These are phyloP conservation scores for Diaporthe sp. DNA, from an alignment of 2,329 filamentous ascomycete genomes.

Conservation along the genomic window DNA sequence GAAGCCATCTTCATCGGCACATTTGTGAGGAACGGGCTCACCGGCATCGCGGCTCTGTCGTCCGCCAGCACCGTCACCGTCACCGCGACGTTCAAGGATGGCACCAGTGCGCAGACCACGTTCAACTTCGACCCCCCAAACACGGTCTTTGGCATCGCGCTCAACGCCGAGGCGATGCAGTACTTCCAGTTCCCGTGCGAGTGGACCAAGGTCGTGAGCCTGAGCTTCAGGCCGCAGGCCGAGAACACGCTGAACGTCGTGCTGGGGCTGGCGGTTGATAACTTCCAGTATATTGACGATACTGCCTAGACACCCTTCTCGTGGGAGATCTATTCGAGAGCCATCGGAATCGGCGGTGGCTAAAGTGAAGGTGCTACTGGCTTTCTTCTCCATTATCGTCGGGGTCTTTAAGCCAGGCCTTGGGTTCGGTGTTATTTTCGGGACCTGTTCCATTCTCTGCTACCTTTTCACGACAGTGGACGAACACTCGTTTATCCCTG, in stretches of 20 bases:
- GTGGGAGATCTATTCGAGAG: too few relatives aligned
- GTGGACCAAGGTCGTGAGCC: rapidly evolving
- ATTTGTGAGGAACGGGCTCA: too few relatives aligned
- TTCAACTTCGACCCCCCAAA: neutral
- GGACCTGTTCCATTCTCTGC: neutral
- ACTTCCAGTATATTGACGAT: neutral
- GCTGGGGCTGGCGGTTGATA: neutral
- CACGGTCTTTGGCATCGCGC: neutral
- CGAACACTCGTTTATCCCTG: neutral
- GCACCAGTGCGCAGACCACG: neutral
- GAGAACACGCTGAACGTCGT: neutral
- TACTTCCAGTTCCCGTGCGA: neutral
- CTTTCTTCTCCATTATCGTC: too few relatives aligned
- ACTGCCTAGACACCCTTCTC: neutral
- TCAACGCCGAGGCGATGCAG: neutral
- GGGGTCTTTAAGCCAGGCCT: too few relatives aligned
- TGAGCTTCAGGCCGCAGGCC: neutral
- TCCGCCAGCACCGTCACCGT: neutral
- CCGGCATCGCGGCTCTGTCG: neutral
- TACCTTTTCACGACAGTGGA: neutral
- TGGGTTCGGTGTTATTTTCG: neutral
- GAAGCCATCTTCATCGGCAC: neutral
- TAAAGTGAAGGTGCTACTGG: too few relatives aligned
- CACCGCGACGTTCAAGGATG: neutral
- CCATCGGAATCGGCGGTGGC: neutral